A percentile compares a stretch with the other conserved stretches of the same genome.
These are phyloP conservation scores for Aspergillus cavernicola DNA, from an alignment of 495 filamentous ascomycete genomes.

Conservation along the genomic window DNA sequence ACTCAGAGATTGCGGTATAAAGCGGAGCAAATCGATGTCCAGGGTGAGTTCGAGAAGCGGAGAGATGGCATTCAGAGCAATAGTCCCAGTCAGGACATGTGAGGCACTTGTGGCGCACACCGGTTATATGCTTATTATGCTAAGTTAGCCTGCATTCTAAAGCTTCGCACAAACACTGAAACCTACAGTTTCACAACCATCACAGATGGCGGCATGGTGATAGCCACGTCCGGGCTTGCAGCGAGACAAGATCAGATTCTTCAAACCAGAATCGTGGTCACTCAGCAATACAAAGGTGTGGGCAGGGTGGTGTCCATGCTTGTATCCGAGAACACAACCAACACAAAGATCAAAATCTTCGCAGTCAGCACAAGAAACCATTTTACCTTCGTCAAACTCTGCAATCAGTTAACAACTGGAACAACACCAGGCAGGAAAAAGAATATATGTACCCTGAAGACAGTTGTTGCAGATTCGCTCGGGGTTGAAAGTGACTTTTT, in stretches of 20 bases:
- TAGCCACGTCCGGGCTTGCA: slow-evolving; percentile 78
- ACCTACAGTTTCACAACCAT: slow-evolving; percentile 82
- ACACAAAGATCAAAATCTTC: slow-evolving; percentile 92
- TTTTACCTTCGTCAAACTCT: slow-evolving; percentile 71
- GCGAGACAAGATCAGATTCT: slow-evolving; percentile 50
- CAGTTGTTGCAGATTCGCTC: slow-evolving; percentile 91
- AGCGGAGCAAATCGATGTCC: slow-evolving; percentile 88
- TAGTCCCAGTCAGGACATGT: slow-evolving; percentile 98
- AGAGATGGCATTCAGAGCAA: slow-evolving; percentile 72
- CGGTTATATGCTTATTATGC: slow-evolving; percentile 65
- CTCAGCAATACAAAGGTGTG: slow-evolving; percentile 62
- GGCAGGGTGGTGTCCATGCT: slow-evolving; percentile 90
- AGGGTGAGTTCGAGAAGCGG: slow-evolving; percentile 65
- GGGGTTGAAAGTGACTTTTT: slow-evolving; percentile 2
- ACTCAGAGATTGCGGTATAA: slow-evolving; percentile 69
- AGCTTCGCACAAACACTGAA: background rate
- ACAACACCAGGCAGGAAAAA: background rate
- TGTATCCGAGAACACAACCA: slow-evolving; percentile 66
- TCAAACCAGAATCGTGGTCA: slow-evolving; percentile 37
- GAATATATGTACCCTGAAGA: slow-evolving; percentile 59
- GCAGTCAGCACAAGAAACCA: slow-evolving; percentile 81
- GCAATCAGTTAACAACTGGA: slow-evolving; percentile 15
- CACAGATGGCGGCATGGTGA: slow-evolving; percentile 84
- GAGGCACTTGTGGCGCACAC: slow-evolving; percentile 95
- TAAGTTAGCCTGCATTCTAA: slow-evolving; percentile 22